Evolutionary conservation across 352 stramenopile species (phyloP), one percentile per base, ranked within the genome.

Genomic region (Pythium rishiriense): DNA sequence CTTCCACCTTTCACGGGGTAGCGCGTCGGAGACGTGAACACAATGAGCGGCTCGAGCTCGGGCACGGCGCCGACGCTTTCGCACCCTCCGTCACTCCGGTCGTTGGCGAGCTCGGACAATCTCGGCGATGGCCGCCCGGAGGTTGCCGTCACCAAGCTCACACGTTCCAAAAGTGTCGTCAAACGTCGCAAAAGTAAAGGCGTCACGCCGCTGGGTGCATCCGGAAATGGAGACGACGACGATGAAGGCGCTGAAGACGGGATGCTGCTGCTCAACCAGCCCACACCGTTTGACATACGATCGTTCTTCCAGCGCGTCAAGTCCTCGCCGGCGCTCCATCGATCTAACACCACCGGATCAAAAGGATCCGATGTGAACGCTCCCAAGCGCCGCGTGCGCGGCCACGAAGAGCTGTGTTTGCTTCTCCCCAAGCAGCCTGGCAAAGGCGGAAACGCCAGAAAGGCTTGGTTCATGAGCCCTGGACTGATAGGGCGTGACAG

Each of bases 401-500:
- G 65, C 15, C 76, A 74, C 25, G 81, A 88, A 63, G 81, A 90
- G 54, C 50, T 90, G 7, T 90, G 79, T 42, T 56, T 90, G 9
- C 71, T 88, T 10, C 52, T 80, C 8, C 58, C 70, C 10, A 81
- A 81, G 28, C 73, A 64, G 1, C 45, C 57, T 22, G 63, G 58
- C 1, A 69, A 77, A 22, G 54, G 59, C 7, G 55, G 53, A 15
- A 55, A 56, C 11, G 56, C 61, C 10, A 75, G 81, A 39, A 87
- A 85, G 37, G 73, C 81, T 4, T 92, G 83, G 81, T 88, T 86
- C 52, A 66, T 92, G 28, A 65, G 57, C n/a, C 50, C 69, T 26
- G 83, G 83, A 17, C 73, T 83, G 39, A 83, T 92, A 11, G 83
- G 83, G 0, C 76, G 81, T 2, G 78, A 92, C n/a, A 60, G 58